phyloP scores from a whole-genome alignment of 371 early-diverging fungal genomes.

The Nematocida minor region DNA sequence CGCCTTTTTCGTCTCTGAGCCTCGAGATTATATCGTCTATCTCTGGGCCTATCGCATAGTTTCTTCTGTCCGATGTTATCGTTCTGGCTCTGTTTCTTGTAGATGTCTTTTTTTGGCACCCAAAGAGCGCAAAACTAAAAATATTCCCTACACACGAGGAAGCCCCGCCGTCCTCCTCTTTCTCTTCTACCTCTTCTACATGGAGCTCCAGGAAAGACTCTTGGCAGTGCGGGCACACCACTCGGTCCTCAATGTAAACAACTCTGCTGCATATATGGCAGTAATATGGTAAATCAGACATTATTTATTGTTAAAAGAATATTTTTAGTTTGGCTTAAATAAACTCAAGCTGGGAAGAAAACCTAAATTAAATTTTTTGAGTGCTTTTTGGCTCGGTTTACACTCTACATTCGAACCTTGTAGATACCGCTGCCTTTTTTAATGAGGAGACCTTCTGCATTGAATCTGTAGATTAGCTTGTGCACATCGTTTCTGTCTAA shows the following conservation, averaged over 20 bases:
- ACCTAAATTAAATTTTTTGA: too few species aligned
- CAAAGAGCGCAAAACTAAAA: background rate
- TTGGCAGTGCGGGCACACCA: slow-evolving; percentile 31
- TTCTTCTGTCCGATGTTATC: slow-evolving; percentile 39
- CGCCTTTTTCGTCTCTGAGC: slow-evolving; percentile 26
- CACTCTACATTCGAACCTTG: slow-evolving; percentile 22
- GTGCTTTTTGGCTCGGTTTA: background rate
- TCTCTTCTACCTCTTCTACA: background rate
- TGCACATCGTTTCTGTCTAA: background rate
- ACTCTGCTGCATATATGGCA: slow-evolving; percentile 38
- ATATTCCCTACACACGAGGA: background rate
- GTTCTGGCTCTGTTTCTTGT: background rate
- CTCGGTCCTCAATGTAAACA: slow-evolving; percentile 32
- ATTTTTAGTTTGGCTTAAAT: too few species aligned
- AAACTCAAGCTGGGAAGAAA: too few species aligned
- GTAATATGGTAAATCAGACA: slow-evolving; percentile 45
- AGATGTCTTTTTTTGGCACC: background rate
- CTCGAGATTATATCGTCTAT: slow-evolving; percentile 41
- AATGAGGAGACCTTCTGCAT: slow-evolving; percentile 53
- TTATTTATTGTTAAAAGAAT: slow-evolving; percentile 31
- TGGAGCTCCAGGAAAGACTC: slow-evolving; percentile 33
- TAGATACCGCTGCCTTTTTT: slow-evolving; percentile 49
- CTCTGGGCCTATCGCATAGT: slow-evolving; percentile 48
- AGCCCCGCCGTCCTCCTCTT: background rate
- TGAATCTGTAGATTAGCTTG: slow-evolving; percentile 52